Base-by-base conservation (phyloP, 2,329 filamentous ascomycete species). In the Colletotrichum gloeosporioides region DNA sequence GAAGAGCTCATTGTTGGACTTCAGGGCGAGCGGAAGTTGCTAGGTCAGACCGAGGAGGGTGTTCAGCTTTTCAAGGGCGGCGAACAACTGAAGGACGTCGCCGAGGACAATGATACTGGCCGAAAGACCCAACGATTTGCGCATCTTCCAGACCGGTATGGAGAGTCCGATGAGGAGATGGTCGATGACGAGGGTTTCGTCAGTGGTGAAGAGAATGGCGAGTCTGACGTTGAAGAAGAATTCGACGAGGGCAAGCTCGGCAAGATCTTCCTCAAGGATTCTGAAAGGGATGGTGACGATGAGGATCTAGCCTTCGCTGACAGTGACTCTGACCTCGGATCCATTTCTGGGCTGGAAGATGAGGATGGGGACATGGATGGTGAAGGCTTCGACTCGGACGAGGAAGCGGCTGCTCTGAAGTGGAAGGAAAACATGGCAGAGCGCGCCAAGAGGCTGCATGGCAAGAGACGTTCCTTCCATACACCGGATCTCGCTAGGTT, bases 241-340 rank as follows among this genome's bases (percentile, higher is more conserved):
- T 92, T 93, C 71, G 88, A 89, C 62, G 90, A 93, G 76, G 86
- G 87, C 62, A 92, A 90, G 78, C 83, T 93, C 9, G 92, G 92
- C 78, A 92, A 89, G 77, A 87, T 93, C 81, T 93, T 93, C 83
- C 87, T 88, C 69, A 89, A 89, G 72, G 85, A 88, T 8, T 82
- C 83, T 18, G 89, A 91, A 39, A 87, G 88, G 69, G 87, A 90
- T 49, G 89, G 82, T 27, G 88, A 88, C 13, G 91, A 92, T 29
- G 95, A 92, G 34, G 95, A 98, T 71, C 81, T 99, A 73, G 95
- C 93, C 2, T 99, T 98, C 87, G 97, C 97, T 16, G 97, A 99
- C 82, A 98, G 95, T 81, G 98, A 99, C 84, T 99, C 97, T 0
- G 98, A 99, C 83, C 89, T 99, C 6, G 97, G 97, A 8, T 98